These are phyloP conservation scores for Aureobasidium leucospermi DNA, from an alignment of 2,329 filamentous ascomycete genomes.

Conservation along the genomic window DNA sequence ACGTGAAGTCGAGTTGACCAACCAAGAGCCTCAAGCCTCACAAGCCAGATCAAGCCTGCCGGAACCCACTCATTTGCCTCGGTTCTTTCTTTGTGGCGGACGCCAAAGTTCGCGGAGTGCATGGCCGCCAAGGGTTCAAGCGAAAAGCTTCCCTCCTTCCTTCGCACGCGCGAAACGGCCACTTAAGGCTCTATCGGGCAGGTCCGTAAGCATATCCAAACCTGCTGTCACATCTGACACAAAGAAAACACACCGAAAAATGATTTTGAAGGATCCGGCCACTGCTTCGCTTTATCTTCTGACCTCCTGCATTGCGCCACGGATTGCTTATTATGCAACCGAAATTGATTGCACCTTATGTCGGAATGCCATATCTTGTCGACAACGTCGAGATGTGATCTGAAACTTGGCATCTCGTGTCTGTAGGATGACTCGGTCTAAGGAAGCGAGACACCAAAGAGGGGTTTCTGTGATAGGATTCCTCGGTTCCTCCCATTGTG, in stretches of 20 bases:
- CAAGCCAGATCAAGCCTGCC: neutral
- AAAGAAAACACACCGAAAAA: neutral
- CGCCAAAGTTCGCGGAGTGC: neutral
- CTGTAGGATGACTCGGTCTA: neutral
- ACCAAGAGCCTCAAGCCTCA: neutral
- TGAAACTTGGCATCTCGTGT: neutral
- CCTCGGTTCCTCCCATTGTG: no score
- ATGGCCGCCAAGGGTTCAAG: neutral
- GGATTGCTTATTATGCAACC: neutral
- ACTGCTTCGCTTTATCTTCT: neutral
- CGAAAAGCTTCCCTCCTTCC: neutral
- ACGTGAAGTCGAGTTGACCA: neutral
- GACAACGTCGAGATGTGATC: neutral
- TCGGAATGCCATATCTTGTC: neutral
- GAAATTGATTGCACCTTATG: neutral
- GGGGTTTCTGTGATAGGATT: no score
- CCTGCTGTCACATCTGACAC: constrained; percentile 2
- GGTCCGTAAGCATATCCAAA: neutral
- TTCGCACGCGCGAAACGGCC: neutral
- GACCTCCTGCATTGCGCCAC: constrained; percentile 1
- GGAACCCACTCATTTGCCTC: neutral
- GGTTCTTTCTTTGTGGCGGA: neutral
- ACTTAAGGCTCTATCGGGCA: neutral
- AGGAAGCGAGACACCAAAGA: neutral
- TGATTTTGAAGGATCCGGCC: neutral